phyloP scores from a whole-genome alignment of 139 green algal genomes.

The Microglena sp. region DNA sequence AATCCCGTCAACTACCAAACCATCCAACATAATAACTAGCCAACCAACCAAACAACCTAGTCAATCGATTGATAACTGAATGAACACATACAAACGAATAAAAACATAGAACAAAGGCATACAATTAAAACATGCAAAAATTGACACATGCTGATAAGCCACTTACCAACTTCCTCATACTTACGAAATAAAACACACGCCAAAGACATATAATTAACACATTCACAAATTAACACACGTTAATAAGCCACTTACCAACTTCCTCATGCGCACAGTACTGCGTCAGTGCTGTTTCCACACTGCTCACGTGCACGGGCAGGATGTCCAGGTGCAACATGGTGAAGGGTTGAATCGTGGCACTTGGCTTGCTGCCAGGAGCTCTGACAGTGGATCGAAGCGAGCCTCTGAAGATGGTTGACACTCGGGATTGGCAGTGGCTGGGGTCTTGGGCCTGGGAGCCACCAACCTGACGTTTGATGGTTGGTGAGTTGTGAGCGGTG shows the following conservation, averaged over 20 bases:
- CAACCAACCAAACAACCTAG: too few relatives aligned
- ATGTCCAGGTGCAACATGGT: conserved; percentile 57
- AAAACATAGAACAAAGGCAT: too few relatives aligned
- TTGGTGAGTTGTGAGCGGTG: too few relatives aligned
- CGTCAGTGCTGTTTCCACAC: conserved; percentile 44
- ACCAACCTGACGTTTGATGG: conserved; percentile 15
- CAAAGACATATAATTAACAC: conserved; percentile 12
- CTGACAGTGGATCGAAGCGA: conserved; percentile 9
- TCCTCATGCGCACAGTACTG: conserved; percentile 25
- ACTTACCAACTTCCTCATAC: conserved; percentile 30
- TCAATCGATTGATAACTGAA: too few relatives aligned
- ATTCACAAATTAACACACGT: conserved; percentile 5
- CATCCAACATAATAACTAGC: too few relatives aligned
- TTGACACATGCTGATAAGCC: too few relatives aligned
- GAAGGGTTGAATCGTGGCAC: conserved; percentile 59
- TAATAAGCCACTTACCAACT: conserved; percentile 25
- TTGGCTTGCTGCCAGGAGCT: conserved; percentile 8
- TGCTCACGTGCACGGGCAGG: conserved; percentile 16
- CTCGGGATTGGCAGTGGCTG: background rate
- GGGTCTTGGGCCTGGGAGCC: background rate
- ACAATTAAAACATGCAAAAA: conserved; percentile 4
- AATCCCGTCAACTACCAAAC: too few relatives aligned
- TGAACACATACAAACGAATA: too few relatives aligned
- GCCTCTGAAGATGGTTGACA: conserved; percentile 28
- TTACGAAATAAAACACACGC: too few relatives aligned